These are phyloP conservation scores for Chloroidium sp. DNA, from an alignment of 163 green algal genomes.

Conservation along the genomic window DNA sequence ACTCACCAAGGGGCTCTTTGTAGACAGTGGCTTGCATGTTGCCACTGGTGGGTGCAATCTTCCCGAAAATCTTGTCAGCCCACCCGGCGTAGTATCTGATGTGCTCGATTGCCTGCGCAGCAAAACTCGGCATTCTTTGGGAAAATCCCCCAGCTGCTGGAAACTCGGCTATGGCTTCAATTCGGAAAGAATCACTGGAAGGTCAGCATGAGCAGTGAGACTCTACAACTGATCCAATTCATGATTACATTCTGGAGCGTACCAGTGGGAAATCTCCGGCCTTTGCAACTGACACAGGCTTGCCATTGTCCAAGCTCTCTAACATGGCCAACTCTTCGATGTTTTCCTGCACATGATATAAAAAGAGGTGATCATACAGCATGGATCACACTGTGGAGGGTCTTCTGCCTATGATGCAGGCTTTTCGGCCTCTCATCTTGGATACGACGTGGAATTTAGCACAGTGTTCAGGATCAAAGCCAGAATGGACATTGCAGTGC, in stretches of 20 bases:
- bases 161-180: no score
- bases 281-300: constrained; percentile 34
- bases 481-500: no score
- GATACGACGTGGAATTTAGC: no score
- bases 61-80: constrained; percentile 56
- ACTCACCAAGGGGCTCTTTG: constrained; percentile 44
- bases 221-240: no score
- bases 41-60: constrained; percentile 17
- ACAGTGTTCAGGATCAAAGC: no score
- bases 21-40: constrained; percentile 38
- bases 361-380: neutral
- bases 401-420: no score
- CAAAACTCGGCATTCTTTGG: no score
- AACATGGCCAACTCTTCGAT: constrained; percentile 48
- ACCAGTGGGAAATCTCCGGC: constrained; percentile 33
- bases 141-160: no score
- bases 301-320: constrained; percentile 54
- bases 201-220: no score
- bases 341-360: constrained; percentile 26
- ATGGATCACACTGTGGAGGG: no score
- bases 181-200: no score
- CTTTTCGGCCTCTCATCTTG: no score
- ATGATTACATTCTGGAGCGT: neutral
- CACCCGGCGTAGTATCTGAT: constrained; percentile 38
- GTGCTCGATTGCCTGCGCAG: constrained; percentile 21